Conservation (phyloP, 192 early-diverging fungal genomes). For the Coemansia sp. region DNA sequence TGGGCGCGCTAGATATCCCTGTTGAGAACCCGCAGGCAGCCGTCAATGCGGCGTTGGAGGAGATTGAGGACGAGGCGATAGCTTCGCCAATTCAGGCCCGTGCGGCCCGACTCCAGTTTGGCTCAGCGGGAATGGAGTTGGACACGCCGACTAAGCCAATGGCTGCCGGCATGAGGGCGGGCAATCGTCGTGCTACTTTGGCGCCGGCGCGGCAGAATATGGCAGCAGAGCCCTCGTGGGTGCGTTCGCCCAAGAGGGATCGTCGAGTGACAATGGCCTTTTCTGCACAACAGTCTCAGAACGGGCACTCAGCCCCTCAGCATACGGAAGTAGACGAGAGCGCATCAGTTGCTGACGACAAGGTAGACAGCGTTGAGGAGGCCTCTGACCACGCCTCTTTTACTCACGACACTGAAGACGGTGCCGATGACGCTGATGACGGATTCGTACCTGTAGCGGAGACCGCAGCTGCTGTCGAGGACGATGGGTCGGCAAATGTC, state of each 20-base stretch:
- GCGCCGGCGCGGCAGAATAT: constrained; percentile 18
- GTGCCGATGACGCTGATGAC: constrained; percentile 7
- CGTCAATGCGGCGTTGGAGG: not conserved
- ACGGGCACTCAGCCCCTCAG: not conserved
- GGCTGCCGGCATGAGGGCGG: not conserved
- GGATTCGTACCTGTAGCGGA: not conserved
- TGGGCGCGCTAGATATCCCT: constrained; percentile 43
- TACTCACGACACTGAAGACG: constrained; percentile 9
- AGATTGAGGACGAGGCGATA: constrained; percentile 19
- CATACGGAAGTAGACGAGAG: not conserved
- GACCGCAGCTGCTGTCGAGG: not conserved
- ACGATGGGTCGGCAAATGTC: not conserved
- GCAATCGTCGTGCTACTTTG: constrained; percentile 30
- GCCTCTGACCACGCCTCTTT: not conserved
- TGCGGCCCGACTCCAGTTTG: constrained; percentile 3
- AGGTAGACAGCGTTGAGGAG: not conserved
- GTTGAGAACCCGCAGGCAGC: not conserved
- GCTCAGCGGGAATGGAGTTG: not conserved
- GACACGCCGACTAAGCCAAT: not conserved
- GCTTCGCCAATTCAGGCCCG: constrained; percentile 16
- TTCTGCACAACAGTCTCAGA: constrained; percentile 1
- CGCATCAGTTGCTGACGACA: not conserved
- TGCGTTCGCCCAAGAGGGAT: constrained; percentile 32
- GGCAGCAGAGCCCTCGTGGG: constrained; percentile 17
- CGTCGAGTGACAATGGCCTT: constrained; percentile 40